These are phyloP conservation scores for Spinacia oleracea DNA, from an alignment of 179 eudicot genomes.

Conservation along the genomic window DNA sequence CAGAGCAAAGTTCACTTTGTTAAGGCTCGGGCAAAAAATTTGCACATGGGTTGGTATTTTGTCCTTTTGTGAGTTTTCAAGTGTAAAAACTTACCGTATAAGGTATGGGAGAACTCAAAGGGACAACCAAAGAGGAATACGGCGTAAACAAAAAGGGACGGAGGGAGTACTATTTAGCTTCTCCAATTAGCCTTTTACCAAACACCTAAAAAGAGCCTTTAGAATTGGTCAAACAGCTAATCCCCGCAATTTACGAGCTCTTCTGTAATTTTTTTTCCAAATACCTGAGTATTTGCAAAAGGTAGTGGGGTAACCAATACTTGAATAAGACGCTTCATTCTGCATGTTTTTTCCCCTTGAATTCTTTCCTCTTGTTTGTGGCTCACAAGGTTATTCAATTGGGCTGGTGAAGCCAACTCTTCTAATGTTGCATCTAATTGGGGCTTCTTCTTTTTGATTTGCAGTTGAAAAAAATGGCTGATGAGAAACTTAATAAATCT, in stretches of 20 bases:
- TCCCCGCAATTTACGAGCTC: not conserved
- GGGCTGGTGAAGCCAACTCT: slow-evolving; percentile 1
- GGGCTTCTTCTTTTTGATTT: slow-evolving; percentile 26
- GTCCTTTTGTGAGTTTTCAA: too few relatives aligned
- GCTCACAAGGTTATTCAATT: not conserved
- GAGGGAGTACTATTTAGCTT: slow-evolving; percentile 1
- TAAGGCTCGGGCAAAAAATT: too few relatives aligned
- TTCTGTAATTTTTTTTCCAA: not conserved
- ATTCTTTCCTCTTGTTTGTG: not conserved
- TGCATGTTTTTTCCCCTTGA: not conserved
- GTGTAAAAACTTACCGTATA: too few relatives aligned
- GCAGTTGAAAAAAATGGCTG: slow-evolving; percentile 59
- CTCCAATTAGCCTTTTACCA: not conserved
- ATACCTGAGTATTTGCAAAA: not conserved
- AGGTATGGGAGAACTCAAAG: too few relatives aligned
- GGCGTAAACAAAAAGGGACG: too few relatives aligned
- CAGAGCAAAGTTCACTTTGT: too few relatives aligned
- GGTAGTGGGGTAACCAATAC: not conserved
- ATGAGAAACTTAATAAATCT: slow-evolving; percentile 30
- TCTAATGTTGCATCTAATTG: slow-evolving; percentile 3
- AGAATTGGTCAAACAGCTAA: not conserved
- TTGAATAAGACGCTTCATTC: not conserved
- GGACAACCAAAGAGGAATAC: too few relatives aligned
- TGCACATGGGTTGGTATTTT: too few relatives aligned
- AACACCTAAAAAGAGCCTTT: not conserved